Evolutionary conservation across 164 flowering plant genomes (phyloP).

Genomic region (Vitis labrusca): DNA sequence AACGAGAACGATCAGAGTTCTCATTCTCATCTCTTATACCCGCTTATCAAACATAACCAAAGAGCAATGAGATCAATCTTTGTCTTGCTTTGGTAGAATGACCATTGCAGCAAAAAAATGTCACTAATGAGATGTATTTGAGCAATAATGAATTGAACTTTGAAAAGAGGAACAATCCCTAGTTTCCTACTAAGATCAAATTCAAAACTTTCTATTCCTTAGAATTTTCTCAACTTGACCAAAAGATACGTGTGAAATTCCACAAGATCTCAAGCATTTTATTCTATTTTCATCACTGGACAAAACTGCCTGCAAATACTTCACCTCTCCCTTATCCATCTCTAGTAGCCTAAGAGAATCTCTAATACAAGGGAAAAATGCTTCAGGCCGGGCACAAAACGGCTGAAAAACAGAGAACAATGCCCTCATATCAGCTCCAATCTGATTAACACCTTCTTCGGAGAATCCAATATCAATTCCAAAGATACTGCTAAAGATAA

Average conservation of each 20-base stretch:
- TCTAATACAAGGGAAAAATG: slow-evolving; percentile 60
- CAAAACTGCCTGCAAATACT: slow-evolving; percentile 20
- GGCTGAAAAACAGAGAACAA: slow-evolving; percentile 49
- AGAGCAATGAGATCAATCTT: too few relatives aligned
- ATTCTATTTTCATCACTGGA: slow-evolving; percentile 15
- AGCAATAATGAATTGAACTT: too few relatives aligned
- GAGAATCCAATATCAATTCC: slow-evolving; percentile 28
- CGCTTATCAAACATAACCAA: too few relatives aligned
- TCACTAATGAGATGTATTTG: too few relatives aligned
- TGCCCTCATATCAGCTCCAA: slow-evolving; percentile 47
- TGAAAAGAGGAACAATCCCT: background rate
- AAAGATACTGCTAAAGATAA: slow-evolving; percentile 35
- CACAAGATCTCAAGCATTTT: slow-evolving; percentile 21
- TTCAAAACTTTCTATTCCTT: slow-evolving; percentile 26
- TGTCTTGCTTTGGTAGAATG: too few relatives aligned
- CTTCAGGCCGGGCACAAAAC: slow-evolving; percentile 59
- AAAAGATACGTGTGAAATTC: slow-evolving; percentile 27
- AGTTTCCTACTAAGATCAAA: slow-evolving; percentile 9
- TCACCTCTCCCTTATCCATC: slow-evolving; percentile 32
- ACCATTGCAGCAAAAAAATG: too few relatives aligned
- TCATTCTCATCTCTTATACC: too few relatives aligned
- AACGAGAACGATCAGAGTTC: too few relatives aligned
- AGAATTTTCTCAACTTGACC: slow-evolving; percentile 42
- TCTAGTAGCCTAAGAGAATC: slow-evolving; percentile 45
- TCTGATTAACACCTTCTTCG: slow-evolving; percentile 25